Base-by-base conservation (phyloP, 129 eudicot species). In the Smallanthus sonchifolius region DNA sequence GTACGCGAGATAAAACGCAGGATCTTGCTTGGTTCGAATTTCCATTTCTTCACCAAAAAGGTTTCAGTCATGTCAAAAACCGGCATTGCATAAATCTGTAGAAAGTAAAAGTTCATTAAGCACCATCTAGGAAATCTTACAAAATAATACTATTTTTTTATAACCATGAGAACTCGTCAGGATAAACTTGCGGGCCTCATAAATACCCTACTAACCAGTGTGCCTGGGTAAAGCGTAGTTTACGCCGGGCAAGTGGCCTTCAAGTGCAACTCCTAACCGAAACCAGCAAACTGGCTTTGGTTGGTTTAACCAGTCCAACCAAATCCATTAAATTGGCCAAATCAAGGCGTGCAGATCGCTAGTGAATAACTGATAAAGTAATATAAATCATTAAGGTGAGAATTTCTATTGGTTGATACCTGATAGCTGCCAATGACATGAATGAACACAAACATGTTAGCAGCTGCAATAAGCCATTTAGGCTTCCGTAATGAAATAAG, bases 41-140 rank as follows among this genome's bases (percentile, higher is more conserved):
- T 65, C 82, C 88, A 7, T 77, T 78, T 81, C 81, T 82, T 84
- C 74, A 91, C 97, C 62, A 87, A 67, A 47, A 84, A 61, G 59
- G 97, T 84, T 70, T 91, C 97, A 11, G 86, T 63, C 97, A 87
- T 91, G 78, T 91, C 91, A 17, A 91, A 91, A 49, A 91, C 94
- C 5, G 95, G 95, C 95, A 87, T 84, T 20, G 95, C 95, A 65
- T 86, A 88, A 9, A 91, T 86, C 97, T 91, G 10, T 73, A 75
- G 5, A 19, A 63, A 39, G 40, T 55, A 14, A 51, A 75, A 1
- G 0, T 13, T 24, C 42, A 10, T 39, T 65, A 24, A 67, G 56
- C n/a, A 17, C 13, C 10, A 10, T 49, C 6, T 64, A 19, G 13
- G 43, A 51, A 61, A 61, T 13, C 59, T 49, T 70, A 52, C 10